Evolutionary conservation across 2,329 filamentous ascomycete genomes (phyloP), one percentile per base, ranked within the genome.

Genomic region (Penicillium sp.): DNA sequence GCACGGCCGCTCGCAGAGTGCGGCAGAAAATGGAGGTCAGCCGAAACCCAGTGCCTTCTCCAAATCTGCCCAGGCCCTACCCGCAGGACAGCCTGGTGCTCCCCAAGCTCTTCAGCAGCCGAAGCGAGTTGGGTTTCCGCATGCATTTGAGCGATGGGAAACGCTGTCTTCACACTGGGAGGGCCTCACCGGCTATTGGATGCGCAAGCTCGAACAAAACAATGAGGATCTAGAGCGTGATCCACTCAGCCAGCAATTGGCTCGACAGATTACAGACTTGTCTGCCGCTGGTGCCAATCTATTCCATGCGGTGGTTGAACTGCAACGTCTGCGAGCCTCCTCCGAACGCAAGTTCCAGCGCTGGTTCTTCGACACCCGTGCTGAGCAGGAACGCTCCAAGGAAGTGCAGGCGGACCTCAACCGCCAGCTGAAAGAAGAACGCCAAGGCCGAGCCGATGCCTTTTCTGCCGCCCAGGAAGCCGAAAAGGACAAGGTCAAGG

Each of bases 121-220:
- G 25, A 71, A 66, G 51, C 73, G 86, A 54, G 90, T 88, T 45
- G 86, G 87, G 0, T 97, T 99, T 62, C 94, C 94, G 0, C 94
- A 97, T 74, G 94, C 94, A 0, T 99, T 99, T 67, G 93, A 99
- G 73, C 84, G 94, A 57, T 99, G 94, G 94, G 94, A 99, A 71
- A 93, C 90, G 0, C 77, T 99, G 3, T 99, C 94, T 0, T 95
- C 94, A 6, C 93, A 97, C 65, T 99, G 94, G 94, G 94, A 99
- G 72, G 94, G 94, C 5, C 81, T 99, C 56, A 97, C 94, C 0
- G 93, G 91, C 56, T 97, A 96, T 75, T 99, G 94, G 93, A 94
- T 99, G 61, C 88, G 91, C 45, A 87, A 91, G 63, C 80, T 99
- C 8, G 90, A 99, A 74, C 86, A 94, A 70, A 96, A 96, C 69